These are phyloP conservation scores for Pseudogymnoascus verrucosus DNA, from an alignment of 2,329 filamentous ascomycete genomes.

Conservation along the genomic window DNA sequence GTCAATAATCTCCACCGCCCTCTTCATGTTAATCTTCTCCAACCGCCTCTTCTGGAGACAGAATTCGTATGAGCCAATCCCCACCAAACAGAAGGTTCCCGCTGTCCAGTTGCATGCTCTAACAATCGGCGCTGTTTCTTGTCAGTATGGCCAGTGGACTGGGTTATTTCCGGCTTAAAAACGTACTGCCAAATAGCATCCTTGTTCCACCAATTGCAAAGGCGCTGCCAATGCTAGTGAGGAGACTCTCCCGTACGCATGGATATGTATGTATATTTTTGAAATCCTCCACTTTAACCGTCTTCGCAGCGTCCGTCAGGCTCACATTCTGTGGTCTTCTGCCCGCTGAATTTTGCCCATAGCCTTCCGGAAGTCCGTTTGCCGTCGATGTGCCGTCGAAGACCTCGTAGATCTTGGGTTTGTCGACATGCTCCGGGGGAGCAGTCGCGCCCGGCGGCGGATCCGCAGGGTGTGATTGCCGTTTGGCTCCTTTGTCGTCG, in stretches of 20 bases:
- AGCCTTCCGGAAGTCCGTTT: constrained; percentile 27
- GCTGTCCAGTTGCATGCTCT: constrained; percentile 81
- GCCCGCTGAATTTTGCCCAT: constrained; percentile 28
- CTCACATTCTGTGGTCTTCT: constrained; percentile 21
- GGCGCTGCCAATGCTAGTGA: constrained; percentile 75
- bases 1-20: constrained; percentile 75
- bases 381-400: constrained; percentile 27
- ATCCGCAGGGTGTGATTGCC: constrained; percentile 18
- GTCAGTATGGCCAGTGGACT: not conserved
- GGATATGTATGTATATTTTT: constrained; percentile 67
- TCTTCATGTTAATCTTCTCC: constrained; percentile 76
- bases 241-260: constrained; percentile 73
- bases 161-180: not conserved
- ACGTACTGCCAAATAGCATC: constrained; percentile 65
- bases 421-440: constrained; percentile 28
- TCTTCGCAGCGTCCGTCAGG: constrained; percentile 56
- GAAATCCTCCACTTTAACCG: constrained; percentile 62
- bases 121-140: constrained; percentile 45
- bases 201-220: constrained; percentile 67
- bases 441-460: constrained; percentile 30
- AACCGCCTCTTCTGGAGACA: constrained; percentile 67
- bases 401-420: constrained; percentile 33
- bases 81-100: constrained; percentile 61
- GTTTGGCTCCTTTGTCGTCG: constrained; percentile 12
- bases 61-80: constrained; percentile 72